Percentiles rank a stretch among this genome's conserved stretches.
Evolutionary conservation across 2,329 filamentous ascomycete genomes (phyloP).

Genomic region (Paecilomyces variotii): DNA sequence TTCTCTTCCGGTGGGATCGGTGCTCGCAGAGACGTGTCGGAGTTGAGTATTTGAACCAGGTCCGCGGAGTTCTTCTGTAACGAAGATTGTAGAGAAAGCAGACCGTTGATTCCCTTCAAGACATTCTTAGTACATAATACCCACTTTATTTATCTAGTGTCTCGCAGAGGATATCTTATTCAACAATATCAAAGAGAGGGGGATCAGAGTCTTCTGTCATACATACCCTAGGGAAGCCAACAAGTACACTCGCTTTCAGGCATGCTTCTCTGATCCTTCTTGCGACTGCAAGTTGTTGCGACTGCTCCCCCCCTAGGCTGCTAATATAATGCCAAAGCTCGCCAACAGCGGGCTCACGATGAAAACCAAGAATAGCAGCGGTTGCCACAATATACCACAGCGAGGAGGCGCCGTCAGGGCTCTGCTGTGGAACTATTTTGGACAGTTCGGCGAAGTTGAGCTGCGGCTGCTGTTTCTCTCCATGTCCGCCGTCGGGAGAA

Average conservation of each 20-base stretch:
- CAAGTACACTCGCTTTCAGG: slow-evolving; percentile 19
- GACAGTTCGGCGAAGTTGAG: slow-evolving; percentile 7
- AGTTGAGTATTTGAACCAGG: slow-evolving; percentile 6
- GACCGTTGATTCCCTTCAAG: slow-evolving; percentile 16
- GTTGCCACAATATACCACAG: slow-evolving; percentile 19
- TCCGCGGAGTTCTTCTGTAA: slow-evolving; percentile 9
- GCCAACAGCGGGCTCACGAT: slow-evolving; percentile 17
- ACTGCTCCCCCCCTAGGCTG: background rate
- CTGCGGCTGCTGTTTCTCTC: background rate
- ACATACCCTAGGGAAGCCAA: slow-evolving; percentile 20
- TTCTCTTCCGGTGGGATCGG: slow-evolving; percentile 8
- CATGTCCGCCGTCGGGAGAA: background rate
- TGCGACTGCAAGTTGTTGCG: slow-evolving; percentile 9
- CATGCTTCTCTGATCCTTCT: slow-evolving; percentile 18
- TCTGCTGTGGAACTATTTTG: slow-evolving; percentile 2
- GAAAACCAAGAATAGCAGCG: slow-evolving; percentile 16
- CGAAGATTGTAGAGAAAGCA: slow-evolving; percentile 15
- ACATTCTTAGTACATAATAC: slow-evolving; percentile 1
- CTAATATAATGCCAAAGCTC: slow-evolving; percentile 17
- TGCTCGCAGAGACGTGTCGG: slow-evolving; percentile 13
- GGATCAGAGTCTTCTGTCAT: background rate
- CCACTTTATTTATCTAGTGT: background rate
- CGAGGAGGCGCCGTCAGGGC: slow-evolving; percentile 4
- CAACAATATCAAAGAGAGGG: background rate
- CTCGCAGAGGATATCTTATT: background rate